These are phyloP conservation scores for Venturia nashicola DNA, from an alignment of 2,329 filamentous ascomycete genomes.

Conservation along the genomic window DNA sequence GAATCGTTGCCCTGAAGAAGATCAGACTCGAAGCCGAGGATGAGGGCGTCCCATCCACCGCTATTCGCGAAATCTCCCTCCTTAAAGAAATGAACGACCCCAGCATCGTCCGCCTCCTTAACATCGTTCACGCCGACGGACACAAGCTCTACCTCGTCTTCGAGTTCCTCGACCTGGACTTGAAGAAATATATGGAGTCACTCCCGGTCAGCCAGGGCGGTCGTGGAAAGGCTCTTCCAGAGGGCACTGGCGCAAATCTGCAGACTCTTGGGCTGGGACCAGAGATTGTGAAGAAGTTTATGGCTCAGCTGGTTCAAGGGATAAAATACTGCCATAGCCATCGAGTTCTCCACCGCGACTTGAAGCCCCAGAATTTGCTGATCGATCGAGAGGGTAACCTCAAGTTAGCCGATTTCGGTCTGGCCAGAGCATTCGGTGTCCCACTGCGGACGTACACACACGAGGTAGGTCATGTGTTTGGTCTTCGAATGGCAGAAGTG, in stretches of 20 bases:
- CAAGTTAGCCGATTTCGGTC: slow-evolving; percentile 81
- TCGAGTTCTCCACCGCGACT: slow-evolving; percentile 73
- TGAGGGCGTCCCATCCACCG: slow-evolving; percentile 83
- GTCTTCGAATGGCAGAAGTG: neutral
- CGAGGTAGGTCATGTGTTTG: slow-evolving; percentile 40
- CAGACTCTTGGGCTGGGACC: slow-evolving; percentile 61
- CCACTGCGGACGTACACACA: slow-evolving; percentile 86
- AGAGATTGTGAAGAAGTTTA: slow-evolving; percentile 83
- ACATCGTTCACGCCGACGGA: slow-evolving; percentile 89
- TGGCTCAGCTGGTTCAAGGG: slow-evolving; percentile 75
- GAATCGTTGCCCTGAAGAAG: slow-evolving; percentile 89
- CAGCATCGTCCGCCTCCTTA: slow-evolving; percentile 77
- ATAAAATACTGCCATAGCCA: slow-evolving; percentile 83
- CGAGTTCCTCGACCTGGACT: slow-evolving; percentile 79
- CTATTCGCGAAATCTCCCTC: slow-evolving; percentile 86
- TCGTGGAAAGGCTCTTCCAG: slow-evolving; percentile 72
- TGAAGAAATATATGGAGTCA: slow-evolving; percentile 95
- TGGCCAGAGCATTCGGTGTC: slow-evolving; percentile 82
- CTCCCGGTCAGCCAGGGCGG: slow-evolving; percentile 75
- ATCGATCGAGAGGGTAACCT: slow-evolving; percentile 80
- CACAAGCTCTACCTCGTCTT: slow-evolving; percentile 92
- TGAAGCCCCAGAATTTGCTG: slow-evolving; percentile 84
- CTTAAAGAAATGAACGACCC: slow-evolving; percentile 91
- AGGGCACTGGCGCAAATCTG: slow-evolving; percentile 54
- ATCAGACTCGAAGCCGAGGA: slow-evolving; percentile 91